These are phyloP conservation scores for Fusarium citri DNA, from an alignment of 2,329 filamentous ascomycete species.

Conservation along the genomic window DNA sequence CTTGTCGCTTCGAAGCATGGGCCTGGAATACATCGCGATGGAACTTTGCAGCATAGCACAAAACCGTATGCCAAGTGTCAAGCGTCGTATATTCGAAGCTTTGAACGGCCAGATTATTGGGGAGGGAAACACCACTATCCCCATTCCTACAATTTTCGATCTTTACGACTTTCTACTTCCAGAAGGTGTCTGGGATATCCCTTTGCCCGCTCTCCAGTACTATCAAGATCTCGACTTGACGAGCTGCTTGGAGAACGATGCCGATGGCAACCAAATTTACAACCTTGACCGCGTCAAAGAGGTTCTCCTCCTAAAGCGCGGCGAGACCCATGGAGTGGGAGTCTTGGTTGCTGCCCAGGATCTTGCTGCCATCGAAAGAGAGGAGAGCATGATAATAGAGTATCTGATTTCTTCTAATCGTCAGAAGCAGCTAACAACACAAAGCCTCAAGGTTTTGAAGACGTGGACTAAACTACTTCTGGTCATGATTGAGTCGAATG, in stretches of 20 bases:
- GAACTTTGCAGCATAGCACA: slow-evolving; percentile 84
- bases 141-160: slow-evolving; percentile 85
- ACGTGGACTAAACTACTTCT: slow-evolving; percentile 88
- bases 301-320: slow-evolving; percentile 76
- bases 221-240: slow-evolving; percentile 76
- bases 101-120: slow-evolving; percentile 81
- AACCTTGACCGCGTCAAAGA: slow-evolving; percentile 79
- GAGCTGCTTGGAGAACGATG: slow-evolving; percentile 70
- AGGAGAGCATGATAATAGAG: slow-evolving; percentile 70
- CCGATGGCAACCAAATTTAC: slow-evolving; percentile 69
- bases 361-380: slow-evolving; percentile 62
- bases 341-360: slow-evolving; percentile 64
- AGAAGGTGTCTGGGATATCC: slow-evolving; percentile 61
- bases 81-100: slow-evolving; percentile 75
- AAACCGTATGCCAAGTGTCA: slow-evolving; percentile 75
- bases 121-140: slow-evolving; percentile 72
- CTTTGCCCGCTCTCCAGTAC: slow-evolving; percentile 66
- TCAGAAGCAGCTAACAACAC: slow-evolving; percentile 66
- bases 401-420: slow-evolving; percentile 74
- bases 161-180: slow-evolving; percentile 86
- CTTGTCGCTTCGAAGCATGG: slow-evolving; percentile 78
- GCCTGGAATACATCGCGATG: slow-evolving; percentile 85
- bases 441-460: slow-evolving; percentile 75
- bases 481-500: slow-evolving; percentile 84
- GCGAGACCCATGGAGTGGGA: slow-evolving; percentile 66